phyloP scores from a whole-genome alignment of 257 asterid species.

The Schizonepeta tenuifolia region DNA sequence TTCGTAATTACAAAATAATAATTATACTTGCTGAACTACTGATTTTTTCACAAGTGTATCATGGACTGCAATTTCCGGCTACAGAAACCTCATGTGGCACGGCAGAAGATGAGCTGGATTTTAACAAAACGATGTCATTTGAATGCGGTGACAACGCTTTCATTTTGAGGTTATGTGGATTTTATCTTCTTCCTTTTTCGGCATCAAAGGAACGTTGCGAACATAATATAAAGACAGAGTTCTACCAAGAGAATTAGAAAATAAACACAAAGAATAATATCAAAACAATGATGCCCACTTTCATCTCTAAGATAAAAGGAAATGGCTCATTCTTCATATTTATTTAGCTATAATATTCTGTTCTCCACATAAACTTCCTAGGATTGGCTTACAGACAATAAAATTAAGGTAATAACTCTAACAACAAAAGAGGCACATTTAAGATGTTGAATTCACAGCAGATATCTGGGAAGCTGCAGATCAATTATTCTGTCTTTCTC shows the following conservation, averaged over 20 bases:
- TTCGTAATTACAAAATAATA: no score
- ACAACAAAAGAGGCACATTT: slow-evolving; percentile 16
- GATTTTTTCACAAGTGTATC: no score
- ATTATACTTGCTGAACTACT: no score
- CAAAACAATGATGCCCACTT: neutral
- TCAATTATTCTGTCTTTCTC: slow-evolving; percentile 29
- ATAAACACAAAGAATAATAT: neutral
- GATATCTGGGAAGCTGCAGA: slow-evolving; percentile 29
- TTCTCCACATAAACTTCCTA: slow-evolving; percentile 8
- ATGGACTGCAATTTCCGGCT: no score
- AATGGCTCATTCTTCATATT: slow-evolving; percentile 5
- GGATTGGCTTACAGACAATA: slow-evolving; percentile 16
- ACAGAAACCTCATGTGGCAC: no score
- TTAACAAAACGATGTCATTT: no score
- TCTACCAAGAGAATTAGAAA: neutral
- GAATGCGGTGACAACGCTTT: no score
- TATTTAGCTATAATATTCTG: slow-evolving; percentile 18
- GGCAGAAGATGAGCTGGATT: no score
- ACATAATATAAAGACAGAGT: neutral
- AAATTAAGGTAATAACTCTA: slow-evolving; percentile 11
- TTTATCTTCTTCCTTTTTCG: no score
- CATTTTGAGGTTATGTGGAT: no score
- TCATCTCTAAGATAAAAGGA: neutral
- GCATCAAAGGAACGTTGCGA: neutral
- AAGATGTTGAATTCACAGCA: slow-evolving; percentile 13